A percentile compares a stretch with the other conserved stretches of the same genome.
Evolutionary conservation across 306 rosid genomes (phyloP).

Genomic region (Hylodesmum podocarpum): DNA sequence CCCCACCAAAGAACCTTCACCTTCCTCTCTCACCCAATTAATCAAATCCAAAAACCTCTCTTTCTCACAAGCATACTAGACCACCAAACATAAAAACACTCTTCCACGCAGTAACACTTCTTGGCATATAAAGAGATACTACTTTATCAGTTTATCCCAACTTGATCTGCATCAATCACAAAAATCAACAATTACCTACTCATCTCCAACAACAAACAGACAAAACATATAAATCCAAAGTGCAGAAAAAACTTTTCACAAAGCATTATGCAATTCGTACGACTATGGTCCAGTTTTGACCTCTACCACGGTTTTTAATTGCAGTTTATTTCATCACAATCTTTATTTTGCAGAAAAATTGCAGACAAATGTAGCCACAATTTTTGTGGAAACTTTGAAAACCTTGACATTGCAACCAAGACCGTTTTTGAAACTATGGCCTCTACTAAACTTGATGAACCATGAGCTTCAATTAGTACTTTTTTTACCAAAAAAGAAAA

Average conservation of each 20-base stretch:
- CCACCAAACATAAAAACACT: constrained; percentile 20
- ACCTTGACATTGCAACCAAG: background rate
- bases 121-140: constrained; percentile 20
- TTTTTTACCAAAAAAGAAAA: background rate
- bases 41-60: constrained; percentile 29
- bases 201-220: constrained; percentile 26
- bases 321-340: background rate
- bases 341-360: background rate
- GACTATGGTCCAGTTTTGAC: background rate
- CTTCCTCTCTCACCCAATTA: constrained; percentile 29
- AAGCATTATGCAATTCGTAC: constrained; percentile 4
- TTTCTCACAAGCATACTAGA: constrained; percentile 40
- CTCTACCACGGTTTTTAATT: background rate
- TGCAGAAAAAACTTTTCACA: background rate
- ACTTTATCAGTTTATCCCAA: constrained; percentile 24
- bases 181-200: constrained; percentile 29
- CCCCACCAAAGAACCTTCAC: constrained; percentile 30
- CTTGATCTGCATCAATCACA: constrained; percentile 53
- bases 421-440: background rate
- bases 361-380: background rate
- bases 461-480: constrained; percentile 2
- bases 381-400: background rate
- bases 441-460: constrained; percentile 14
- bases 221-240: constrained; percentile 15
- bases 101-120: background rate